phyloP scores from a whole-genome alignment of 352 stramenopile genomes.

The Phytopythium litorale region DNA sequence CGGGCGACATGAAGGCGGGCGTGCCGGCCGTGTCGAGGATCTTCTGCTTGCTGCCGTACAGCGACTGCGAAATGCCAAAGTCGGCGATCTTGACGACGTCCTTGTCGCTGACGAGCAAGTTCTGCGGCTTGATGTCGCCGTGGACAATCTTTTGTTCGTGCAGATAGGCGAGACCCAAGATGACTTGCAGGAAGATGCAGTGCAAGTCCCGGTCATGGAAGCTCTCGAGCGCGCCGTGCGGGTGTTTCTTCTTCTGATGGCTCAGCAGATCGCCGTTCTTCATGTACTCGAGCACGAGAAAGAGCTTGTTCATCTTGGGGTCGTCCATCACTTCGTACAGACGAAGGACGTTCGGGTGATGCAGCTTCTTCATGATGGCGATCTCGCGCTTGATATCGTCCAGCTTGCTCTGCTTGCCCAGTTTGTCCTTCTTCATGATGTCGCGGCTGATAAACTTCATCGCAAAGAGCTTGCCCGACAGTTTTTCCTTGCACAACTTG shows the following conservation, averaged over 20 bases:
- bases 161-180: constrained; percentile 87
- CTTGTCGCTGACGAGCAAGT: constrained; percentile 83
- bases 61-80: constrained; percentile 88
- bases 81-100: constrained; percentile 91
- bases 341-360: constrained; percentile 92
- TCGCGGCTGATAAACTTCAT: constrained; percentile 89
- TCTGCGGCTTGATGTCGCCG: constrained; percentile 86
- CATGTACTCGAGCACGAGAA: constrained; percentile 98
- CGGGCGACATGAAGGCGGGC: constrained; percentile 91
- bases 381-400: constrained; percentile 93
- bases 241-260: constrained; percentile 71
- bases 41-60: constrained; percentile 80
- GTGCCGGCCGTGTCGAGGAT: constrained; percentile 82
- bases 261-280: constrained; percentile 71
- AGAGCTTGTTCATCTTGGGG: constrained; percentile 91
- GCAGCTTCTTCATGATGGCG: constrained; percentile 97
- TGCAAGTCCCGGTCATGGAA: constrained; percentile 69
- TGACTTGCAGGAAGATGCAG: constrained; percentile 67
- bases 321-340: constrained; percentile 97
- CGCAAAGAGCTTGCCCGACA: constrained; percentile 67
- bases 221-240: constrained; percentile 27
- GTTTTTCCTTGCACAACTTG: constrained; percentile 85
- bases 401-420: constrained; percentile 74
- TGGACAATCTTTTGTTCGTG: constrained; percentile 86
- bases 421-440: constrained; percentile 83